Evolutionary conservation across 352 stramenopile species (phyloP), one percentile per base, ranked within the genome.

Genomic region (Globisporangium megalacanthum): DNA sequence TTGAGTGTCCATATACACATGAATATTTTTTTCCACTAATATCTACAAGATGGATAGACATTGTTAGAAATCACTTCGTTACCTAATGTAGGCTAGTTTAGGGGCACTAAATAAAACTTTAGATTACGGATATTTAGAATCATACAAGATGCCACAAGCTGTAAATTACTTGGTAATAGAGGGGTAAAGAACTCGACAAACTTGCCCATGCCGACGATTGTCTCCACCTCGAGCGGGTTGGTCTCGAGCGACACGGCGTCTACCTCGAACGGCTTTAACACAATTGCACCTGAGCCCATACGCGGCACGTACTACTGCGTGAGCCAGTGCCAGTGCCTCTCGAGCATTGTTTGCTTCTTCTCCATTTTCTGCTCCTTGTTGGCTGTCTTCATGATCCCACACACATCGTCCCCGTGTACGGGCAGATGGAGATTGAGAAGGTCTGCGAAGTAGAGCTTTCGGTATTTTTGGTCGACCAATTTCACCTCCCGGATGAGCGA

Each of bases 331-430:
- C 85, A 95, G 20, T 92, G 52, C 37, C 94, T 79, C 52, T 95
- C 85, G 52, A 95, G 92, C 77, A 93, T 88, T 11, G 83, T 91
- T 6, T 94, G 63, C 39, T 95, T 95, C 70, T 93, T 95, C 60
- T 95, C 85, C 31, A 95, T 95, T 60, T 95, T 95, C 54, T 93
- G 83, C 44, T 95, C 85, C 29, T 95, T 95, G 61, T 90, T 93
- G 0, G 85, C 85, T 1, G 85, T 95, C 63, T 95, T 83, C 14
- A 95, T 79, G 52, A 95, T 92, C 39, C 94, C 85, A 1, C 82
- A 82, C 1, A 94, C 84, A 46, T 95, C 85, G 19, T 95, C 85
- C 7, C 92, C 85, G 51, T 95, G 84, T 36, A 74, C 56, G 52
- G 94, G 85, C 1, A 95, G 66, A 39, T 94, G 72, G 6, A 95